Percentiles rank a stretch among this genome's conserved stretches.
Conservation (phyloP, 2,329 filamentous ascomycete genomes). For the Colletotrichum lentis region DNA sequence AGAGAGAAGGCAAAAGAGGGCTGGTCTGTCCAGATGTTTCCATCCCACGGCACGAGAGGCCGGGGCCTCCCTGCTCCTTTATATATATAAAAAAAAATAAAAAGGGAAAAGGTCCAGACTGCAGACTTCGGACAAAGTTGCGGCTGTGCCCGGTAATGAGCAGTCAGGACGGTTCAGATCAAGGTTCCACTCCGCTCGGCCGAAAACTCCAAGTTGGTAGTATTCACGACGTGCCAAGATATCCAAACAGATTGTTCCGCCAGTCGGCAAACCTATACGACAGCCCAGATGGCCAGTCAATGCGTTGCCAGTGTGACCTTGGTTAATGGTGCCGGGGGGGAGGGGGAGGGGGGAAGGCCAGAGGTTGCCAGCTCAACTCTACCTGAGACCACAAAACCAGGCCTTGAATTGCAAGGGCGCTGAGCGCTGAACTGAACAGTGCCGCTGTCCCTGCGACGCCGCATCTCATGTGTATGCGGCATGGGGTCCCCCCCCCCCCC, state of each 20-base stretch:
- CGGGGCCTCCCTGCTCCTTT: not conserved
- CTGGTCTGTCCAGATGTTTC: no score
- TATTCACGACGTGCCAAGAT: conserved; percentile 24
- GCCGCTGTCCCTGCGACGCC: conserved; percentile 1
- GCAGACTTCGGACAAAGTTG: not conserved
- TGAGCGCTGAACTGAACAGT: no score
- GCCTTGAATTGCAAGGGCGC: not conserved
- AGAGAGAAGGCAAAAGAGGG: not conserved
- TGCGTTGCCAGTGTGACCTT: conserved; percentile 14
- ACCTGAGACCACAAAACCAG: conserved; percentile 17
- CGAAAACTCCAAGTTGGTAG: conserved; percentile 12
- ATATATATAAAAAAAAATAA: not conserved
- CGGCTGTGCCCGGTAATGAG: not conserved
- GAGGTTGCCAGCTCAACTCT: conserved; percentile 12
- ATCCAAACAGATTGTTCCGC: conserved; percentile 26
- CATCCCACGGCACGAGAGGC: not conserved
- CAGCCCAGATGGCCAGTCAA: not conserved
- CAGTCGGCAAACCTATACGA: conserved; percentile 14
- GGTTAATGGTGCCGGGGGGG: not conserved
- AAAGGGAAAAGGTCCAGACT: no score
- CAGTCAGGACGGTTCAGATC: not conserved
- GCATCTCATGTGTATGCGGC: not conserved
- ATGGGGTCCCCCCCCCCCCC: not conserved
- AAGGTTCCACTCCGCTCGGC: conserved; percentile 30
- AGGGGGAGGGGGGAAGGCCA: no score